Evolutionary conservation across 129 eudicot genomes (phyloP).

Genomic region (Artemisia argyi): DNA sequence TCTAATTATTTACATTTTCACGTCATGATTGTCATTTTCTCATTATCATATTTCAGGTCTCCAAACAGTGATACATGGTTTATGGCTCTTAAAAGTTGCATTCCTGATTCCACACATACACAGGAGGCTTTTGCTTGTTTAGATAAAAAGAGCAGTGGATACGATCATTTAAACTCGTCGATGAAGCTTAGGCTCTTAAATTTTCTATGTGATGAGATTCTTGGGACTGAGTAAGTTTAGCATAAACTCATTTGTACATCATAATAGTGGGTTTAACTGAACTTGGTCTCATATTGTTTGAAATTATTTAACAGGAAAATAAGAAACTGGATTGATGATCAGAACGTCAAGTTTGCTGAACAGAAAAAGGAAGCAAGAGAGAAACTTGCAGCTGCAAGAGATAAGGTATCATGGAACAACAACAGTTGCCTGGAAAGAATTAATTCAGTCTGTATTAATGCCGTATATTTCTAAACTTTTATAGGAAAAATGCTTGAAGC

Average conservation of each 20-base stretch:
- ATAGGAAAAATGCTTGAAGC: conserved; percentile 30
- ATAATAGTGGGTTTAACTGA: conserved; percentile 3
- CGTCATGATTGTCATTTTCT: background rate
- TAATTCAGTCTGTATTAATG: too few relatives aligned
- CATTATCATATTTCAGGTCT: conserved; percentile 36
- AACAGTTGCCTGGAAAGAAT: too few relatives aligned
- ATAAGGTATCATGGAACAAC: background rate
- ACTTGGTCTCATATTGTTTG: background rate
- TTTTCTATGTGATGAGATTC: conserved; percentile 70
- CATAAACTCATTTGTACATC: background rate
- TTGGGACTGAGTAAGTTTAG: conserved; percentile 54
- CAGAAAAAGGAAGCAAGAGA: conserved; percentile 49
- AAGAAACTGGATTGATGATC: conserved; percentile 59
- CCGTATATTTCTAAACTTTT: too few relatives aligned
- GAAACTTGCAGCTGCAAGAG: conserved; percentile 48
- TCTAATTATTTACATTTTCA: background rate
- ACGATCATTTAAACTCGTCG: conserved; percentile 51
- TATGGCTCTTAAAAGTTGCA: conserved; percentile 45
- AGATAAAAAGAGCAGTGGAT: conserved; percentile 41
- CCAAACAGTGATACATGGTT: conserved; percentile 48
- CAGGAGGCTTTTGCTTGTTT: conserved; percentile 35
- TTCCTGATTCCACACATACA: conserved; percentile 31
- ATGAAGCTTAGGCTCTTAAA: conserved; percentile 59
- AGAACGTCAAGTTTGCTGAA: conserved; percentile 43
- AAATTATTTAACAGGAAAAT: conserved; percentile 31